Evolutionary conservation across 257 asterid genomes (phyloP).

Genomic region (Lantana camara): DNA sequence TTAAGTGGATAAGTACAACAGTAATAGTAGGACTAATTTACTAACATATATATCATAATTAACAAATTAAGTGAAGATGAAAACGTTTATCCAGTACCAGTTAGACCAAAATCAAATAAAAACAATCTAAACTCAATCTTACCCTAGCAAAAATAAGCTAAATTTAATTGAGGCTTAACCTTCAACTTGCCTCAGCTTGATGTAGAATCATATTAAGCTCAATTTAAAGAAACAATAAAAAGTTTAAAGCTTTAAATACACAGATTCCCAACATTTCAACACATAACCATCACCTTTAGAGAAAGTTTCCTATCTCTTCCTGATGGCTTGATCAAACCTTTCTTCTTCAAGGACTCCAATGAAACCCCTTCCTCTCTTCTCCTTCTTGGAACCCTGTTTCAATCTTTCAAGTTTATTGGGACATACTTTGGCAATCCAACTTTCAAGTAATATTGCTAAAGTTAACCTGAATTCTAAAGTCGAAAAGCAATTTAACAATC

Average conservation of each 20-base stretch:
- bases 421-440: constrained; percentile 93
- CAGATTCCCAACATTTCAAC: not conserved
- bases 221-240: not conserved
- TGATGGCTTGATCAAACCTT: constrained; percentile 89
- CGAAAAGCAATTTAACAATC: constrained; percentile 6
- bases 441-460: no score
- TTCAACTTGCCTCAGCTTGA: not conserved
- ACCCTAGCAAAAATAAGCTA: not conserved
- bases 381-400: constrained; percentile 89
- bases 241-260: no score
- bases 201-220: not conserved
- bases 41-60: no score
- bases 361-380: constrained; percentile 96
- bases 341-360: constrained; percentile 81
- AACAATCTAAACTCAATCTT: no score
- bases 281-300: constrained; percentile 58
- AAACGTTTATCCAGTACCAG: no score
- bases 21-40: no score
- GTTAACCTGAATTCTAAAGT: constrained; percentile 48
- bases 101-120: no score
- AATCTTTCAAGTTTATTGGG: constrained; percentile 83
- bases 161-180: not conserved
- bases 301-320: constrained; percentile 96
- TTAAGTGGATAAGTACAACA: no score
- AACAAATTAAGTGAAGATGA: no score